Evolutionary conservation across 2,329 filamentous ascomycete species (phyloP).

Genomic region (Elsinoe fawcettii): DNA sequence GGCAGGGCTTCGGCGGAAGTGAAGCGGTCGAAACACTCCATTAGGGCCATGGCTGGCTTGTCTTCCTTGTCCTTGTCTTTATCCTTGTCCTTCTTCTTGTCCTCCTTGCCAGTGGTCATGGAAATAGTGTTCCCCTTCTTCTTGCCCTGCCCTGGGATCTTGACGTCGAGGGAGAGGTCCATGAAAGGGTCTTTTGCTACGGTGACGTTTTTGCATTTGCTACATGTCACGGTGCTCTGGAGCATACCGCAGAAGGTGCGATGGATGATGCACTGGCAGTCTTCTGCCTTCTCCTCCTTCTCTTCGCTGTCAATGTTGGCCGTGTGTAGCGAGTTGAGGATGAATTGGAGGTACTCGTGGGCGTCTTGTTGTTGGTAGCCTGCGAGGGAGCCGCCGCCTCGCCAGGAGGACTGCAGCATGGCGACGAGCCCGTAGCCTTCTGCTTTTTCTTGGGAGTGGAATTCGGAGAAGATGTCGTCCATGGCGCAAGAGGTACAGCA

Average conservation of each 20-base stretch:
- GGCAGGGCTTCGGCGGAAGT: constrained; percentile 69
- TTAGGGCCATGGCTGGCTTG: constrained; percentile 23
- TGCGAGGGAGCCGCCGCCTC: constrained; percentile 59
- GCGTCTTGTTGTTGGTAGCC: constrained; percentile 95
- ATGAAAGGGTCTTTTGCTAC: constrained; percentile 82
- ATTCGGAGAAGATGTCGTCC: constrained; percentile 56
- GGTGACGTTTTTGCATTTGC: constrained; percentile 74
- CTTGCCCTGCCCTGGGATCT: constrained; percentile 54
- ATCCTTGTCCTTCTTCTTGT: constrained; percentile 20
- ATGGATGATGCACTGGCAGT: constrained; percentile 85
- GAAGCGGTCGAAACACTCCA: constrained; percentile 73
- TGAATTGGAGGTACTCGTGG: constrained; percentile 93
- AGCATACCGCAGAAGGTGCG: constrained; percentile 91
- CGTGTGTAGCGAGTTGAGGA: constrained; percentile 81
- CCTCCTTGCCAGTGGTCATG: constrained; percentile 26
- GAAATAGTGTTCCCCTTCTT: constrained; percentile 43
- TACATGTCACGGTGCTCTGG: constrained; percentile 83
- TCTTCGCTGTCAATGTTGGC: constrained; percentile 53
- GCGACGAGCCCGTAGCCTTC: constrained; percentile 87
- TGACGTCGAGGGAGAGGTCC: constrained; percentile 82
- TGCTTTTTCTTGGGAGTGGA: constrained; percentile 64
- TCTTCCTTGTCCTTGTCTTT: constrained; percentile 11
- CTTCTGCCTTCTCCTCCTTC: constrained; percentile 25
- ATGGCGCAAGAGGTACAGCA: constrained; percentile 54
- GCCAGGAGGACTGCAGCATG: constrained; percentile 84